Evolutionary conservation across 2,329 filamentous ascomycete species (phyloP), one percentile per base, ranked within the genome.

Genomic region (Tolypocladium amazonense): DNA sequence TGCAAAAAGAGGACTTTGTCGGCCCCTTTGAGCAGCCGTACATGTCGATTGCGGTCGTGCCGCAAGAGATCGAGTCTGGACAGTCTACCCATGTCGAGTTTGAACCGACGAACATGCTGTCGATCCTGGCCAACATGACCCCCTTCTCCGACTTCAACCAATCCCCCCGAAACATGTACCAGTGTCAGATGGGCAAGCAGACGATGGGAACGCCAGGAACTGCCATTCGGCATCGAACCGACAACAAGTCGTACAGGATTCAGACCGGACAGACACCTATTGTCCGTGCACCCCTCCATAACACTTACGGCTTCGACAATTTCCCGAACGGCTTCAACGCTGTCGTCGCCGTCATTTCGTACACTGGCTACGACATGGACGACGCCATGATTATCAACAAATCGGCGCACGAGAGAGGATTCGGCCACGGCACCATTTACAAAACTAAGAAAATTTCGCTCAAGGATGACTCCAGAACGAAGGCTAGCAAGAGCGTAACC

Each of bases 311-410:
- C 25, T 87, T 97, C 62, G 94, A 99, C 77, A 97, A 97, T 75
- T 99, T 97, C 74, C 94, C 94, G 59, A 97, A 97, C 71, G 94
- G 94, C 35, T 92, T 86, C 69, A 99, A 99, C 69, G 91, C 92
- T 11, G 87, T 97, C 45, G 94, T 99, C 61, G 94, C 94, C 61
- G 95, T 99, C 73, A 96, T 99, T 64, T 97, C 93, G 0, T 99
- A 99, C 74, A 97, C 93, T 2, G 94, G 93, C 57, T 99, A 97
- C 76, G 94, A 99, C 81, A 99, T 99, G 94, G 94, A 99, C 81
- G 94, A 99, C 77, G 94, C 94, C 72, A 97, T 97, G 93, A 97
- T 99, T 71, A 81, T 99, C 71, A 97, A 97, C 80, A 97, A 97
- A 74, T 96, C 92, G 25, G 87, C 93, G 3, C 91, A 97, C 73